These are phyloP conservation scores for Saccharomycopsis crataegensis DNA, from an alignment of 1,139 yeast species.

Conservation along the genomic window DNA sequence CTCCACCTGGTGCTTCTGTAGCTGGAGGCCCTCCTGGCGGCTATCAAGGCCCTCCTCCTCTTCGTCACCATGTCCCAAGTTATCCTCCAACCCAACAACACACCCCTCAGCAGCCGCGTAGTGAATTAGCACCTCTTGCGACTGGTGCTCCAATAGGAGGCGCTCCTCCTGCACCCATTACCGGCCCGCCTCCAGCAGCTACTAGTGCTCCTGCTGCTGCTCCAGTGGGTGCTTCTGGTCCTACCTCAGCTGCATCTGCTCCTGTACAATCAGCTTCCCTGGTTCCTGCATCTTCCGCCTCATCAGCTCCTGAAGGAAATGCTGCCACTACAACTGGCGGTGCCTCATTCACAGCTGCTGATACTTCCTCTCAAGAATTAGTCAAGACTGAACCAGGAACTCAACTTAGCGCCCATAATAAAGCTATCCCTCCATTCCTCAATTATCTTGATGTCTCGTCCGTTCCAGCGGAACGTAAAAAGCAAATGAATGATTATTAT, in stretches of 20 bases:
- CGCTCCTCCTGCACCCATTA: constrained; percentile 18
- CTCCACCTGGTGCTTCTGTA: constrained; percentile 21
- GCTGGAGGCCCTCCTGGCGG: constrained; percentile 7
- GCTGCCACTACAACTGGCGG: constrained; percentile 21
- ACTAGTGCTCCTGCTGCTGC: constrained; percentile 9
- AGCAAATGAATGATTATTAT: constrained; percentile 81
- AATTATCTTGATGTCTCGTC: constrained; percentile 74
- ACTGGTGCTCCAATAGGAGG: constrained; percentile 4
- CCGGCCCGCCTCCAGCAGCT: constrained; percentile 16
- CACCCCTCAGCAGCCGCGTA: constrained; percentile 16
- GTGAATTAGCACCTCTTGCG: neutral
- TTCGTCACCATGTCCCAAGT: neutral
- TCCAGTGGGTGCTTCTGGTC: constrained; percentile 25
- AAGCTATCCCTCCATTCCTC: constrained; percentile 75
- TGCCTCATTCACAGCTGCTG: constrained; percentile 21
- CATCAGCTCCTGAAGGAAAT: constrained; percentile 13
- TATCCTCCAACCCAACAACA: constrained; percentile 18
- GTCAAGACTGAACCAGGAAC: constrained; percentile 28
- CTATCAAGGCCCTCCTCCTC: constrained; percentile 22
- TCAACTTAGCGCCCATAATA: constrained; percentile 51
- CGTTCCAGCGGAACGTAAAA: constrained; percentile 73
- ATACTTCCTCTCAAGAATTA: constrained; percentile 13
- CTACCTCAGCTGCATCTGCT: constrained; percentile 20
- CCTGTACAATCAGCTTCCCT: constrained; percentile 18
- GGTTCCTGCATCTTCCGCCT: constrained; percentile 18